Evolutionary conservation across 257 asterid species (phyloP), one percentile per base, ranked within the genome.

Genomic region (Ajuga chamaepitys): DNA sequence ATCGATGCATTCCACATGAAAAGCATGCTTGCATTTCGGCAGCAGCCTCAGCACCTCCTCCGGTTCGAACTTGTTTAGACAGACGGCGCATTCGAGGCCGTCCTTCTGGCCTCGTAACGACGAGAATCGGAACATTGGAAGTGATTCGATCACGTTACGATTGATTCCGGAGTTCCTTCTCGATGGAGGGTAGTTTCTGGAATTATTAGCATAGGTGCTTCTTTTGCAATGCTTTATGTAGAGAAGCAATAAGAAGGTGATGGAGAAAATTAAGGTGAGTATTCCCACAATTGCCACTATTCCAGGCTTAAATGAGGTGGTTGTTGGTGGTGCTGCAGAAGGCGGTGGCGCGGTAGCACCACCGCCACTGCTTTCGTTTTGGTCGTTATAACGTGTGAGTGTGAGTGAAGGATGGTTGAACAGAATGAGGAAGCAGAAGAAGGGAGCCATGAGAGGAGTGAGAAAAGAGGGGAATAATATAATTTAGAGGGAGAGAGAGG

Each of bases 1-100:
- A 20, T 88, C 95, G 20, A 91, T 89, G 67, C 98, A 91, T 40
- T 91, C 98, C 0, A 91, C 92, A 62, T 88, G 98, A 65, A 88
- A 88, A 0, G 95, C 96, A 69, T 91, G 98, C 59, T 83, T 88
- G 73, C 96, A 91, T 53, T 86, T 88, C 0, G 98, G 98, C 58
- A 91, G 64, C 9, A 88, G 56, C 30, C 95, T 21, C 0, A 91
- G 77, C 1, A 88, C 84, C 53, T 91, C 92, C 0, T 71, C 71
- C 0, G 85, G 40, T 4, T 78, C 95, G 83, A 91, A 91, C 67
- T 4, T 61, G 76, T 76, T 85, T 14, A 91, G 68, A 44, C 98
- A 91, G 0, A 88, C 95, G 0, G 88, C 95, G 72, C 98, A 91
- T 58, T 91, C 98, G 0, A 91, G 78, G 11, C 90, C 95, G 5